Percentiles rank a stretch among this genome's conserved stretches.
Conservation (phyloP, 805 yeast species). For the Starmerella roubikii region DNA sequence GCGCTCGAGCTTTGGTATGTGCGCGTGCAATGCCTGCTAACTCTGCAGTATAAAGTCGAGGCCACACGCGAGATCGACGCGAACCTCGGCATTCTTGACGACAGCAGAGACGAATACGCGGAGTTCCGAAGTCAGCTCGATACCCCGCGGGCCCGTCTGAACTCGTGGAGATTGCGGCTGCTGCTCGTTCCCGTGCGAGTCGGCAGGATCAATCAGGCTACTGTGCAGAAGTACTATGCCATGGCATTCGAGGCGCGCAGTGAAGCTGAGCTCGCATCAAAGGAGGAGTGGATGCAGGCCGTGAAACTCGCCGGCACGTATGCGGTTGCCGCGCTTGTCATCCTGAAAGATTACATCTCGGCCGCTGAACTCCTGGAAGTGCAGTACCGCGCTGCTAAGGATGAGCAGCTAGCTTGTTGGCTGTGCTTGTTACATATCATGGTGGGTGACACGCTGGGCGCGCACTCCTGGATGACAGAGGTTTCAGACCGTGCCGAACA, state of each 20-base stretch:
- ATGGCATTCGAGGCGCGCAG: constrained; percentile 27
- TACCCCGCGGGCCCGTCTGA: constrained; percentile 17
- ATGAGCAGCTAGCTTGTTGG: constrained; percentile 4
- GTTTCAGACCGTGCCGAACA: neutral
- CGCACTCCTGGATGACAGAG: constrained; percentile 22
- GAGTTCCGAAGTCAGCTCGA: constrained; percentile 8
- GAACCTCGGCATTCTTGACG: constrained; percentile 21
- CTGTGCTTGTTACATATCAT: constrained; percentile 19
- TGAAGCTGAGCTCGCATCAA: constrained; percentile 4
- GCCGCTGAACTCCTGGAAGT: constrained; percentile 23
- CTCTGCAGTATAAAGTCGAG: constrained; percentile 19
- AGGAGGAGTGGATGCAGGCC: constrained; percentile 8
- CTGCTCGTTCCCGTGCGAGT: constrained; percentile 24
- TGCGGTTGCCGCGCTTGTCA: constrained; percentile 25
- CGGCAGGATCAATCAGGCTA: constrained; percentile 26
- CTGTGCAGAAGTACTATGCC: constrained; percentile 24
- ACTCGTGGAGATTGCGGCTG: constrained; percentile 27
- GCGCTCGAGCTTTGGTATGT: constrained; percentile 23
- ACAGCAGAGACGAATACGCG: constrained; percentile 1
- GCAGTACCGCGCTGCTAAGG: constrained; percentile 12
- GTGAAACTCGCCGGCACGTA: constrained; percentile 24
- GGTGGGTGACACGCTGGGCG: constrained; percentile 24
- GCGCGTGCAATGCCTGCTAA: constrained; percentile 22
- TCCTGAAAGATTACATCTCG: constrained; percentile 24
- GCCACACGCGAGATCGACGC: constrained; percentile 26